Evolutionary conservation across 495 filamentous ascomycete genomes (phyloP), one percentile per base, ranked within the genome.

Genomic region (Penicillium odoratum): DNA sequence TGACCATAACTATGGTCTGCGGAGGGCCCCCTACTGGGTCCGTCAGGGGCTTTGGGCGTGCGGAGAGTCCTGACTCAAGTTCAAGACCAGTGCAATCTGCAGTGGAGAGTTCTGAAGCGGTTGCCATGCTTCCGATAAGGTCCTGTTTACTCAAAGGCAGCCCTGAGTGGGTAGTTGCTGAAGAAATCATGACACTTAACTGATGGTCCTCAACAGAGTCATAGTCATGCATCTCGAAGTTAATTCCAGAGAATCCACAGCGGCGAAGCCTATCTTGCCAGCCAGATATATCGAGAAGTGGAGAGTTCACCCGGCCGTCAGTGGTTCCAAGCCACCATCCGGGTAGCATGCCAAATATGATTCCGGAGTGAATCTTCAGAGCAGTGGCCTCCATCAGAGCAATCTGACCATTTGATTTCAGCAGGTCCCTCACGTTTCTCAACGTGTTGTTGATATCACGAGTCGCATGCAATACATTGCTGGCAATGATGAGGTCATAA

Each of bases 261-360:
- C 42, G 42, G 18, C 42, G 1, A 1, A n/a, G 42, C 42, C 42
- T 21, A 44, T 33, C 15, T 6, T 13, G 8, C 15, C 15, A 21
- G 42, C 42, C 42, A 21, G 42, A 44, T 21, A 13, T 7, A 44
- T 44, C 42, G 42, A 21, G 42, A 44, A 44, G 15, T 7, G 65
- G 60, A 7, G 51, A 33, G 4, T 40, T 48, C 7, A 36, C 34
- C 5, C 59, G 59, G 6, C 52, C 60, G n/a, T 61, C 55, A 1
- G 62, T 57, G 11, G 15, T 54, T 2, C 57, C 60, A 10, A 53
- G 30, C 57, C 62, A 68, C 65, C 65, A 68, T 1, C 62, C 65
- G 21, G 62, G 50, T 0, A 68, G 53, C 2, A 31, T 43, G 4
- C 59, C 59, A 36, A 66, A 44, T n/a, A 44, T 44, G 42, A 44